Percentiles rank a stretch among this genome's conserved stretches.
Conservation (phyloP, 2,329 filamentous ascomycete genomes). For the Aspergillus ustus region DNA sequence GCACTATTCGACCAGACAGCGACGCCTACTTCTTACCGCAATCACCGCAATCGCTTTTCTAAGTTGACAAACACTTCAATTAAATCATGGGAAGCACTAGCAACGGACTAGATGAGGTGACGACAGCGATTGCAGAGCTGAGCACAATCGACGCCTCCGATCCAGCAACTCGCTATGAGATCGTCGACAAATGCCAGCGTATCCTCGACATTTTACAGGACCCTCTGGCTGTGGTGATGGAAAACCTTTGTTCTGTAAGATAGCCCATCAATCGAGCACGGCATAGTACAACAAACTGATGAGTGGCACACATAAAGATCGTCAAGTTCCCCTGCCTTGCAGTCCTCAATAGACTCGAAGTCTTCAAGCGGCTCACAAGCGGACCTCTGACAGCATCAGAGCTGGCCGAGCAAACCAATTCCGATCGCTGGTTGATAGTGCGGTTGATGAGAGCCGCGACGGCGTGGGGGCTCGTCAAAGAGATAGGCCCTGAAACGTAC, state of each 20-base stretch:
- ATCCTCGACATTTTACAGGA: background rate
- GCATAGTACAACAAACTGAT: background rate
- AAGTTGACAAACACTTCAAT: background rate
- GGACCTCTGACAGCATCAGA: background rate
- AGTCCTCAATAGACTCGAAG: background rate
- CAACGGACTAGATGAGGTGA: background rate
- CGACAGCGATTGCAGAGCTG: background rate
- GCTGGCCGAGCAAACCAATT: background rate
- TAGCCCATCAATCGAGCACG: background rate
- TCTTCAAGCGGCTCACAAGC: conserved; percentile 1
- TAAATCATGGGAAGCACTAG: background rate
- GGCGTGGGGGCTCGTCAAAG: background rate
- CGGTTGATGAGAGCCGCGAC: conserved; percentile 6
- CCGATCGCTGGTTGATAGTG: background rate
- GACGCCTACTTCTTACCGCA: background rate
- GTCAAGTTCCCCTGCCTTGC: conserved; percentile 1
- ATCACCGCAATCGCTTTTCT: background rate
- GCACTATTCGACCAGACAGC: background rate
- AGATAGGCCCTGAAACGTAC: conserved; percentile 3
- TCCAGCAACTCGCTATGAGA: background rate
- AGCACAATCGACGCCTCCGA: background rate
- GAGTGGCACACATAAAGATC: background rate
- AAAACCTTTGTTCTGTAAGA: background rate
- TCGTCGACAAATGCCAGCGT: background rate
- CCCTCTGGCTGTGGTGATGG: background rate